Conservation (phyloP, 257 asterid genomes). For the Leptodermis oblonga region DNA sequence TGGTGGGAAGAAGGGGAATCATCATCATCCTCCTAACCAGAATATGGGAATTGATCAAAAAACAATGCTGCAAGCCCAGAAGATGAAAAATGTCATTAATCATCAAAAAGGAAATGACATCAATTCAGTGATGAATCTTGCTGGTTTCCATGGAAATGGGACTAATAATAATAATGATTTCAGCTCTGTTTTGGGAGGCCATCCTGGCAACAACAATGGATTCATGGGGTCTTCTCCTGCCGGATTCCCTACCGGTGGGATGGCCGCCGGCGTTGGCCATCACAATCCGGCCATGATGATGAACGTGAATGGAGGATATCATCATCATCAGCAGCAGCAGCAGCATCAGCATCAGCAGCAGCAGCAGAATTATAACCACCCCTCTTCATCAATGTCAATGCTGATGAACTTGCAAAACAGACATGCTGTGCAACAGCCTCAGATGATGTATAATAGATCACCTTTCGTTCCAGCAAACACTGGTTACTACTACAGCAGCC, state of each 20-base stretch:
- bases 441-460: slow-evolving; percentile 67
- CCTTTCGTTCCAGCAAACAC: slow-evolving; percentile 48
- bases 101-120: slow-evolving; percentile 39
- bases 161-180: slow-evolving; percentile 18
- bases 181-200: slow-evolving; percentile 24
- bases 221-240: slow-evolving; percentile 24
- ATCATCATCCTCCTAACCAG: slow-evolving; percentile 20
- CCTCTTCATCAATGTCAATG: slow-evolving; percentile 37
- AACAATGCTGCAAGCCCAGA: slow-evolving; percentile 38
- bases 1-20: slow-evolving; percentile 32
- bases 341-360: too few relatives aligned
- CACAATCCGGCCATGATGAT: slow-evolving; percentile 32
- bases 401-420: slow-evolving; percentile 52
- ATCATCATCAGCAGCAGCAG: too few relatives aligned
- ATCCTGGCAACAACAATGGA: slow-evolving; percentile 15
- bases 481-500: slow-evolving; percentile 40
- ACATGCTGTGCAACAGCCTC: slow-evolving; percentile 50
- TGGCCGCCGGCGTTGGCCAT: slow-evolving; percentile 27
- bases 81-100: slow-evolving; percentile 25
- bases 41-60: slow-evolving; percentile 34
- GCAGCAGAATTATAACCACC: slow-evolving; percentile 23
- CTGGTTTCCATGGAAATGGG: slow-evolving; percentile 55
- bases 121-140: slow-evolving; percentile 58
- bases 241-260: slow-evolving; percentile 19
- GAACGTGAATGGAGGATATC: slow-evolving; percentile 30